These are phyloP conservation scores for Salpingoeca rosetta DNA, from an alignment of 78 protist species.

Conservation along the genomic window DNA sequence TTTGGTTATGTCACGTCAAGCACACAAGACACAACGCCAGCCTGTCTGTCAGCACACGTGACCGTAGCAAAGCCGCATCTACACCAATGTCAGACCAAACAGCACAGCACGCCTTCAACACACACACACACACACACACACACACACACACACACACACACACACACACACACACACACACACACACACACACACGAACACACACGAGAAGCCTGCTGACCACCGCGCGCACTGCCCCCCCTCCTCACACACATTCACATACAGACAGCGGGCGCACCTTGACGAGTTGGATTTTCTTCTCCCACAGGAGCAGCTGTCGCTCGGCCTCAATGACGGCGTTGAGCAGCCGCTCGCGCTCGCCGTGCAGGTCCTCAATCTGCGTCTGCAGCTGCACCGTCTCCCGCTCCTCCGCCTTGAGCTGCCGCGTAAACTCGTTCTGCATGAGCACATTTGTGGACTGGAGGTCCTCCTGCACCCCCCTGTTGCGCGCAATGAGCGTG, in stretches of 20 bases:
- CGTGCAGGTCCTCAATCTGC: neutral
- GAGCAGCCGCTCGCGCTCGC: neutral
- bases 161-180: neutral
- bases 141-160: too few species aligned
- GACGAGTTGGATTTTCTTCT: neutral
- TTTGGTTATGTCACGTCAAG: too few species aligned
- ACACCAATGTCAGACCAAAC: too few species aligned
- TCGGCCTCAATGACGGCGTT: neutral
- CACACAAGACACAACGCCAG: too few species aligned
- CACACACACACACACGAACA: neutral
- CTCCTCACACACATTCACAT: too few species aligned
- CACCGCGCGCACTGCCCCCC: too few species aligned
- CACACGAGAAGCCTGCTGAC: neutral
- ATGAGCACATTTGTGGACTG: neutral
- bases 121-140: too few species aligned
- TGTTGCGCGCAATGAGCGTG: neutral
- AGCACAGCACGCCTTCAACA: too few species aligned
- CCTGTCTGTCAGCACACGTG: too few species aligned
- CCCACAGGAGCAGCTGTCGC: neutral
- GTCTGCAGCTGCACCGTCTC: neutral
- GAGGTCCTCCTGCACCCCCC: neutral
- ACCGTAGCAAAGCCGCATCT: too few species aligned
- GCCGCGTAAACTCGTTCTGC: neutral
- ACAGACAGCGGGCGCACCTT: neutral
- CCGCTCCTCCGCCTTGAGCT: neutral